Evolutionary conservation across 345 rosid genomes (phyloP), one percentile per base, ranked within the genome.

Genomic region (Garcia nutans): DNA sequence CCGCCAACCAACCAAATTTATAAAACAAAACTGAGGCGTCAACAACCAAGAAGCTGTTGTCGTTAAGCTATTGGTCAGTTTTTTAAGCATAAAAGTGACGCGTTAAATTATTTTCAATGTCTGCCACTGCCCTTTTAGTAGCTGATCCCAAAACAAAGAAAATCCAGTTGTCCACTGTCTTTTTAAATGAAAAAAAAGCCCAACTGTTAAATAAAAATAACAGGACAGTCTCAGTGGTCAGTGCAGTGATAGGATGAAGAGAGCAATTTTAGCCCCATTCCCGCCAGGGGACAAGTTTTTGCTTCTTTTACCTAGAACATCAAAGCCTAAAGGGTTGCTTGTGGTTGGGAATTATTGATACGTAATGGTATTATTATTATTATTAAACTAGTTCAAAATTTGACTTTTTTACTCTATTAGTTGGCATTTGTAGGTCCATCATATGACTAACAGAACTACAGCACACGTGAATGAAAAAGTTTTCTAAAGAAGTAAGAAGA

Each of bases 361-460:
- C 64, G 4, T 16, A 19, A 44, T 22, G 41, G 41, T 37, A 37
- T 37, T 63, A 28, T 28, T 28, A 28, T 28, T 28, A 28, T 28
- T 28, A 62, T 42, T 44, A 54, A 44, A 55, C 23, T 17, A 28
- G 41, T 49, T 67, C 19, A 11, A 5, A 42, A 28, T 28, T 10
- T 24, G 28, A 57, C 33, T 45, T 0, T 15, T 22, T 22, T 57
- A 58, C 71, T 72, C 58, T n/a, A 37, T 63, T n/a, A n/a, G 74
- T 73, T 65, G 68, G 45, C 50, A 57, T 54, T 42, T 62, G 12
- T 63, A 76, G 79, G 68, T 57, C 70, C 65, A 56, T 42, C 63
- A 54, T 28, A 72, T 55, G 79, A 57, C 71, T 55, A 67, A 52
- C 42, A 54, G 61, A 64, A 77, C 70, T 37, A 33, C 66, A 44